Evolutionary conservation across 495 filamentous ascomycete genomes (phyloP), one percentile per base, ranked within the genome.

Genomic region (Stereocaulon alpinum): DNA sequence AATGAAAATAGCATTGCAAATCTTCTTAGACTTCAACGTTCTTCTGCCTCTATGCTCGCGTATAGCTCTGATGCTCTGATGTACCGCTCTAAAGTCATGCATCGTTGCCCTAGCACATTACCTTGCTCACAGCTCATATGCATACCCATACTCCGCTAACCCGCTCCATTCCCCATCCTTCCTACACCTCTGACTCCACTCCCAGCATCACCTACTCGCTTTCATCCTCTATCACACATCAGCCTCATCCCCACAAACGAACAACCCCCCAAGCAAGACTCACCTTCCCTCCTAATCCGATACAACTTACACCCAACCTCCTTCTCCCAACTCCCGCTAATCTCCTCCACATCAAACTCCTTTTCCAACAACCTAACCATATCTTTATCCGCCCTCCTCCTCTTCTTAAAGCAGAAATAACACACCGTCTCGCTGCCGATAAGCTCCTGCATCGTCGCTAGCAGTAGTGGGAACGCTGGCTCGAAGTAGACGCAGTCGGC

Each of bases 401-500:
- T 78, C 72, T 85, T 90, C 74, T 95, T 96, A 74, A 88, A 96
- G 73, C 92, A 97, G 74, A 98, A 98, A 71, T 88, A 96, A 65
- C 91, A 84, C 4, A 87, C 75, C 1, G 89, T 79, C 15, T 75
- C 64, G 2, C 80, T 73, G 18, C 76, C 77, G 42, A 87, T 65
- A 57, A 88, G 72, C 47, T 81, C 78, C 57, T 78, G 70, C 63
- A 98, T 69, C n/a, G 93, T 96, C 61, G 82, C 71, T 64, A 91
- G 77, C 37, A 98, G 77, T 32, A 95, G 76, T 45, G 91, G 90
- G 68, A 97, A 97, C 3, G 91, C 87, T 4, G 92, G 89, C 70
- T 98, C 92, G 66, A 94, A 94, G 77, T 97, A 98, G 52, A 95
- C 90, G 74, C 93, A 97, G 70, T 98, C 93, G 6, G 91, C 93